A percentile compares a stretch with the other conserved stretches of the same genome.
Conservation (phyloP, 257 asterid species). For the Nicotiana sylvestris region DNA sequence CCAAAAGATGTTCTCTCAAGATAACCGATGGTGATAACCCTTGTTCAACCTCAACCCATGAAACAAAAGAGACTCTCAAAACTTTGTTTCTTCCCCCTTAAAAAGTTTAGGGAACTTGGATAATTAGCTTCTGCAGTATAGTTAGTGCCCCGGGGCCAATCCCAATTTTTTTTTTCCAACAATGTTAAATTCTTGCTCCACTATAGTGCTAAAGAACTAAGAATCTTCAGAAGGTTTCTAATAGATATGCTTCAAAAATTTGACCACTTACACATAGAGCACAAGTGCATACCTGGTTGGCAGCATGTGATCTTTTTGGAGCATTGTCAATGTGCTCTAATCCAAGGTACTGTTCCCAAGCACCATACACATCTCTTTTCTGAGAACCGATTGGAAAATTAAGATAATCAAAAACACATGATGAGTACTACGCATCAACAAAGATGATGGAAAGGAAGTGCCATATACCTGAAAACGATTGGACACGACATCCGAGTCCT, state of each 20-base stretch:
- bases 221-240: not conserved
- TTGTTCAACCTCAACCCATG: not conserved
- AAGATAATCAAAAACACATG: constrained; percentile 12
- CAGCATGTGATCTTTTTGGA: constrained; percentile 55
- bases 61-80: not conserved
- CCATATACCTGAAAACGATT: constrained; percentile 51
- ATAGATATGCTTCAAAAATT: not conserved
- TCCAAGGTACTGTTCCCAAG: constrained; percentile 73
- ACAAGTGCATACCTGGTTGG: constrained; percentile 46
- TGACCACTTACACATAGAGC: not conserved
- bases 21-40: not conserved
- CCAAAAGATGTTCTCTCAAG: not conserved
- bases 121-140: not conserved
- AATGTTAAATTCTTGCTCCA: not conserved
- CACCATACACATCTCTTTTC: constrained; percentile 70
- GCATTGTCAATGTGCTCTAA: constrained; percentile 66
- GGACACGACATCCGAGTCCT: constrained; percentile 54
- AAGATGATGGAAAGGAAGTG: constrained; percentile 4
- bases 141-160: not conserved
- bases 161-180: not conserved
- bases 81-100: not conserved
- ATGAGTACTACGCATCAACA: not conserved
- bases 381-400: constrained; percentile 19
- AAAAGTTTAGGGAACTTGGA: not conserved
- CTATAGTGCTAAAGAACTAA: not conserved